Conservation (phyloP, 2,329 filamentous ascomycete species). For the Chalara sp. region DNA sequence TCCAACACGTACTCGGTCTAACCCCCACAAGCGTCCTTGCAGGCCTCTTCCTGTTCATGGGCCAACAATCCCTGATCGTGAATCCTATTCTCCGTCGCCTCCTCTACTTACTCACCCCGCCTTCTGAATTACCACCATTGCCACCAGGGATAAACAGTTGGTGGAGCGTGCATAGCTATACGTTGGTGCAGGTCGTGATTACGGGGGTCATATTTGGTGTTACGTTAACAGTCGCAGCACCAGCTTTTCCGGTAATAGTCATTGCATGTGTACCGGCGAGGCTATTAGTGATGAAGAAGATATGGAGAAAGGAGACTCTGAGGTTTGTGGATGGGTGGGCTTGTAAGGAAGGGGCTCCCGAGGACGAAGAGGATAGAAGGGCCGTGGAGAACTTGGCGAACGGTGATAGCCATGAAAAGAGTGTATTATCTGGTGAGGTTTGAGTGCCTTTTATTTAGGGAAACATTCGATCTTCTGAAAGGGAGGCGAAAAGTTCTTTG, state of each 20-base stretch:
- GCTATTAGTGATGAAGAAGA: conserved; percentile 49
- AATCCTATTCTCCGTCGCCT: too few relatives aligned
- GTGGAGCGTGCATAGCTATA: too few relatives aligned
- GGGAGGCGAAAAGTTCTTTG: too few relatives aligned
- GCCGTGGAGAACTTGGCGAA: neutral
- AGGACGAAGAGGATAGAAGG: conserved; percentile 33
- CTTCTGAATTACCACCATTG: too few relatives aligned
- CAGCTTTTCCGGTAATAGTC: conserved; percentile 57
- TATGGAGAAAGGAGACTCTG: conserved; percentile 53
- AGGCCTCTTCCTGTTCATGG: conserved; percentile 57
- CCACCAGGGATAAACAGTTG: too few relatives aligned
- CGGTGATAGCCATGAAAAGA: too few relatives aligned
- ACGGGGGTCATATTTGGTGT: conserved; percentile 56
- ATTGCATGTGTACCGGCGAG: conserved; percentile 58
- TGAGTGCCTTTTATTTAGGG: neutral
- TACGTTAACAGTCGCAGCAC: conserved; percentile 55
- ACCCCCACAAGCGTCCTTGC: conserved; percentile 60
- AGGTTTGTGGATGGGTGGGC: conserved; percentile 38
- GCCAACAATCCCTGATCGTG: too few relatives aligned
- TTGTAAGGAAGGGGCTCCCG: conserved; percentile 45
- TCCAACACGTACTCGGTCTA: conserved; percentile 56
- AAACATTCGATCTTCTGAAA: too few relatives aligned
- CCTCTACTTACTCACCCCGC: too few relatives aligned
- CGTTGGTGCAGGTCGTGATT: conserved; percentile 49
- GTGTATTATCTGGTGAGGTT: neutral